Base-by-base conservation (phyloP, 768 basidiomycete genomes). In the Panaeolus cyanescens region DNA sequence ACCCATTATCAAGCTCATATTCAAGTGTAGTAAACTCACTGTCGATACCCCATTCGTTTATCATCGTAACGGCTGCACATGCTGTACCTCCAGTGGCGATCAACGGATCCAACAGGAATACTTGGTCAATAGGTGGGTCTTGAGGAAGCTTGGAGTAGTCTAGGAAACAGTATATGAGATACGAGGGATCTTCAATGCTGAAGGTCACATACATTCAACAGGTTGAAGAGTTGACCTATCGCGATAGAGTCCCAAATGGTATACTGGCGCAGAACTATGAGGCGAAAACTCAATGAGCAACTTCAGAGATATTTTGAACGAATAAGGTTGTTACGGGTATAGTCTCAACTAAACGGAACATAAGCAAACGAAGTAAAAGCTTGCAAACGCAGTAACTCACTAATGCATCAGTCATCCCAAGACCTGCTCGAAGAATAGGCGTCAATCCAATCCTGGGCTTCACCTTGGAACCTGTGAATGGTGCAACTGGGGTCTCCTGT, bases 31-130 rank as follows among this genome's bases (percentile, higher is more conserved):
- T 17, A 40, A 15, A 69, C 83, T 64, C 65, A 91, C 92, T 61
- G 15, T 88, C 80, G 66, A 93, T 81, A 30, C 92, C 92, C 92
- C 92, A 93, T 58, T 93, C 93, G 1, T 81, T 67, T 56, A 96
- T 82, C 93, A 97, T 98, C 55, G 83, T 69, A 59, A 98, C 72
- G 8, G 96, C 96, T 17, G 96, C 95, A 63, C 84, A 83, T 2
- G 92, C 94, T 4, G 96, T 98, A 10, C 94, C 92, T 56, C 95
- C 96, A 2, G 96, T 98, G 0, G 96, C 96, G 67, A 98, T 89
- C 32, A 98, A 77, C 17, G 96, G 96, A 67, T 99, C 96, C 31
- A 98, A 80, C 22, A 99, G 78, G 76, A 88, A 93, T n/a, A 95
- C 88, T 37, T 84, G 74, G 69, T 98, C 96, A 13, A 96, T 85